These are phyloP conservation scores for Barnettozyma botsteinii DNA, from an alignment of 805 yeast genomes.

Conservation along the genomic window DNA sequence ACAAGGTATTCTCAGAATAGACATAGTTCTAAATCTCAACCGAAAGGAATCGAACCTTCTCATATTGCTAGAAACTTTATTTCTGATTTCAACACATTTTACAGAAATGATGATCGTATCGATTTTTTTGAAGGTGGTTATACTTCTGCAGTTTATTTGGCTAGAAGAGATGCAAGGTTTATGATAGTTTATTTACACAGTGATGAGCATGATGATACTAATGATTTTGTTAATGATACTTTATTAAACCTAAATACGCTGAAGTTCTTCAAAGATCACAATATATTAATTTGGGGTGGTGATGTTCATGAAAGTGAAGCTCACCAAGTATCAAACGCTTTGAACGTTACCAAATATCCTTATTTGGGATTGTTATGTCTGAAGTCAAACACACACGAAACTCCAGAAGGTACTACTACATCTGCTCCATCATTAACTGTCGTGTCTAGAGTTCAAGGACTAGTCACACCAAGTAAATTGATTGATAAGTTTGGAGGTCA, in stretches of 20 bases:
- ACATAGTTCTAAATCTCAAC: conserved; percentile 31
- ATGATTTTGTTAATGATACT: conserved; percentile 46
- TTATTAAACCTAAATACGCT: conserved; percentile 47
- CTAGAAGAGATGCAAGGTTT: conserved; percentile 67
- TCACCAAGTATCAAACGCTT: conserved; percentile 70
- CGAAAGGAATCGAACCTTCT: conserved; percentile 42
- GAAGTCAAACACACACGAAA: conserved; percentile 46
- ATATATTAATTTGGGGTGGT: conserved; percentile 81
- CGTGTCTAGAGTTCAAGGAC: conserved; percentile 60
- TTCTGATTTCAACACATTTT: conserved; percentile 44
- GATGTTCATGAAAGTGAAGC: conserved; percentile 78
- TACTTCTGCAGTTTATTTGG: conserved; percentile 66
- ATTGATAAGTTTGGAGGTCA: conserved; percentile 40
- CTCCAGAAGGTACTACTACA: conserved; percentile 50
- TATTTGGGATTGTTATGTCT: conserved; percentile 71
- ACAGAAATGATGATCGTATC: conserved; percentile 19
- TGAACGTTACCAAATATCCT: conserved; percentile 73
- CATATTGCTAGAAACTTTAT: conserved; percentile 48
- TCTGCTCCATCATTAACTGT: conserved; percentile 54
- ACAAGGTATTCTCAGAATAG: conserved; percentile 33
- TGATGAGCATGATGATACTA: conserved; percentile 59
- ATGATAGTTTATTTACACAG: conserved; percentile 69
- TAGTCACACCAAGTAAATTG: conserved; percentile 35
- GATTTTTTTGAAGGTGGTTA: conserved; percentile 67
- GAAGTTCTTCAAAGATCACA: conserved; percentile 40